Evolutionary conservation across 2,329 filamentous ascomycete genomes (phyloP), one percentile per base, ranked within the genome.

Genomic region (Onygenales sp.): DNA sequence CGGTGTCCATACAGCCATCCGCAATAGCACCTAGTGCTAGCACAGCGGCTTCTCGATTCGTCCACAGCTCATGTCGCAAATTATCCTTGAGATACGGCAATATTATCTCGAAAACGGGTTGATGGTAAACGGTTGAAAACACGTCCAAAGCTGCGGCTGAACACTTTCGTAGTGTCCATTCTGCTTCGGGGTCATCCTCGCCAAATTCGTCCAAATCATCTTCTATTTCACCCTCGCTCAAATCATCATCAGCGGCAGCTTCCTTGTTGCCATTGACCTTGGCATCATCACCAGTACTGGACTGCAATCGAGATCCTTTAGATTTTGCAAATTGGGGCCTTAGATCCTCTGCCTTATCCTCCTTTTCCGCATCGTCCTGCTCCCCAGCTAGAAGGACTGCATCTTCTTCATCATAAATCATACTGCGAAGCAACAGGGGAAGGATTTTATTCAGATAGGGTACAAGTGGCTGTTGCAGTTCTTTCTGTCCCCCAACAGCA

Each of bases 401-500:
- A 60, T 97, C 93, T 61, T 98, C 93, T 58, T 93, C 89, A 63
- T 87, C 88, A 69, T 97, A 98, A 1, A 97, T 84, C 92, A 98
- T 98, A 66, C 89, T 94, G 60, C 93, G 84, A 7, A 98, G 79
- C 50, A 98, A 75, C 1, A 96, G 87, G 0, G 93, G 93, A 33
- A 98, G 86, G 58, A 97, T 92, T 68, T 87, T 88, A 59, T 80
- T 72, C 53, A 97, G 81, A 65, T 88, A 88, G 0, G 90, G 90
- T 7, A 80, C 83, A 45, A 98, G 76, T 0, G 83, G 80, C 60
- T 83, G 79, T 74, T 89, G 89, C 51, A 97, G 74, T 55, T 86
- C 81, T 43, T 87, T 81, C 66, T 95, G 89, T 67, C 96, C 93
- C 56, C 90, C 91, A 17, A 95, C 85, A 41, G 89, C 89, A 44